Evolutionary conservation across 106 monocot genomes (phyloP), one percentile per base, ranked within the genome.

Genomic region (Apostasia ramifera): DNA sequence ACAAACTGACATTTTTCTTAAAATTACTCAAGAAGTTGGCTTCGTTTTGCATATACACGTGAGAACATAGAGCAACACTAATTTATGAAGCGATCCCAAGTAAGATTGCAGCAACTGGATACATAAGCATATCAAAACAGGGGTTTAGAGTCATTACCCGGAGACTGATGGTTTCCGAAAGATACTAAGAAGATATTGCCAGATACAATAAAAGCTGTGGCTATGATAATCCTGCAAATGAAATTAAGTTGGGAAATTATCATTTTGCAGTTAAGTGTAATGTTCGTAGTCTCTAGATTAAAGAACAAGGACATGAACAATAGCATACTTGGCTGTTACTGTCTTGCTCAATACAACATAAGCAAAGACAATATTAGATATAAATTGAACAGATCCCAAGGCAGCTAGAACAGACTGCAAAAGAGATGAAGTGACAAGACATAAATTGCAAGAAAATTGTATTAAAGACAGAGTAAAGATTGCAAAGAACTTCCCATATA

Each of bases 111-210:
- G 26, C 26, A 26, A 26, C 26, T 26, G 26, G 26, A 26, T 26
- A 26, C 26, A 26, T 26, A 26, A 26, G 26, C 26, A 26, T 26
- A 26, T 26, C 26, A 26, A 26, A 26, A 26, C 26, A 26, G 26
- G 26, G 26, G 26, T 2, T 15, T 47, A 15, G 42, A 67, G 73
- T 4, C 38, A 13, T 56, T 97, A 97, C 97, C 89, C 63, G 92
- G 97, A 71, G 97, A 97, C 61, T 97, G 97, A 66, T 97, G 97
- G 71, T 97, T 97, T 39, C 97, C 97, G 70, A 97, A 97, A 14
- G 84, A 97, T 75, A 97, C 97, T 53, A 97, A 73, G 69, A 92
- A 97, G 63, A 90, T 71, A 63, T 97, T 97, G 55, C 97, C 97
- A 56, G 77, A 85, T 57, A 97, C 89, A 68, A 97, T 97, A 81